Base-by-base conservation (phyloP, 169 alveolate species). In the Neospora caninum region DNA sequence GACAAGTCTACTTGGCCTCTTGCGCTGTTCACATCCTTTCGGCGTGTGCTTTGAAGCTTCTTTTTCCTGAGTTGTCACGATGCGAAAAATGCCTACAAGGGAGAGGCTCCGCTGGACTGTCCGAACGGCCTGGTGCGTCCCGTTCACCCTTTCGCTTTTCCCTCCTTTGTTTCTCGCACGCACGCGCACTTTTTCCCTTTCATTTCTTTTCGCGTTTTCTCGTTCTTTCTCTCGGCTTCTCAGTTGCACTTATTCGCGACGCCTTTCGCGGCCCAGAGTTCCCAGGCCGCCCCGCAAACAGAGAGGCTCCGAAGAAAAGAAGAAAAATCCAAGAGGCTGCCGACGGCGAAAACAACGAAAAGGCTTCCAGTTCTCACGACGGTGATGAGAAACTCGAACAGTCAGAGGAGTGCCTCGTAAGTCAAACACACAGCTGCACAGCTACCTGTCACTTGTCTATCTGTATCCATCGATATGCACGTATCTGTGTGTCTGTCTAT, bases 221-320 rank as follows among this genome's bases (percentile, higher is more conserved):
- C 31, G 42, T 34, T 54, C 38, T 53, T 2, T 42, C 49, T n/a
- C 82, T 7, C n/a, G 1, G 7, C n/a, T 16, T 13, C n/a, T 18
- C 84, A 73, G 84, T 73, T 10, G 84, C 84, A 1, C 39, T 73
- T 43, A 73, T 73, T 36, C 84, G 84, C 1, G 84, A 73, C 42
- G 84, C 84, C 27, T n/a, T 31, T 13, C 84, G 84, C 84, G 84
- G 84, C 43, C 84, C 84, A 31, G 43, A 34, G 43, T 34, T 73
- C n/a, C 84, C 84, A 31, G 43, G 27, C 43, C 42, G 58, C 58
- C 25, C 27, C 84, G 7, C 38, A 73, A 13, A 41, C 43, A 31
- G 49, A 4, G 49, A 9, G 7, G 49, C 42, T 36, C 42, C 27
- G 84, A 9, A 64, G 73, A 64, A 64, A 27, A 16, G 73, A 64